Conservation (phyloP, 768 basidiomycete genomes). For the Xerocomellus intermedius region DNA sequence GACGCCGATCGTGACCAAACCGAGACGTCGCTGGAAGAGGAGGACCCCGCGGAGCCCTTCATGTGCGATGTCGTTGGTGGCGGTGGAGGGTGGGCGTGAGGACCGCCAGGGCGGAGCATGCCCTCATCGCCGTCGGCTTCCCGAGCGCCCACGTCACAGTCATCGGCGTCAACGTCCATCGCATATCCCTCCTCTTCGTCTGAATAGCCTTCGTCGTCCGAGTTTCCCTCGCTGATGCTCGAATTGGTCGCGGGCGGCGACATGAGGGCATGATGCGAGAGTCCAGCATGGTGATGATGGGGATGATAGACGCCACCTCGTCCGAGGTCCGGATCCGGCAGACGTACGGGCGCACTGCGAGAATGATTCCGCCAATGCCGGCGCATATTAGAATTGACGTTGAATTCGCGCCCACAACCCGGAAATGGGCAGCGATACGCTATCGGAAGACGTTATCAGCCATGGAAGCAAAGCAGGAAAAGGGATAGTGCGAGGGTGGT, state of each 20-base stretch:
- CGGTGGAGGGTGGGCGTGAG: slow-evolving; percentile 1
- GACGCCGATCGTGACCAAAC: slow-evolving; percentile 28
- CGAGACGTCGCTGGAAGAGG: slow-evolving; percentile 23
- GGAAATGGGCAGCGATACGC: slow-evolving; percentile 76
- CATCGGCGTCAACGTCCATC: slow-evolving; percentile 27
- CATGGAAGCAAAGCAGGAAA: slow-evolving; percentile 6
- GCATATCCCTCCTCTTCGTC: slow-evolving; percentile 26
- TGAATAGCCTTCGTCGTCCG: slow-evolving; percentile 27
- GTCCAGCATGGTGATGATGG: slow-evolving; percentile 7
- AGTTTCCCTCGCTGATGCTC: slow-evolving; percentile 28
- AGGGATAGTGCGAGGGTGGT: slow-evolving; percentile 9
- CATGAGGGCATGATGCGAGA: slow-evolving; percentile 22
- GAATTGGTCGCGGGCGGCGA: slow-evolving; percentile 32
- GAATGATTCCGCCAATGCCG: slow-evolving; percentile 73
- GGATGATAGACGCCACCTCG: slow-evolving; percentile 14
- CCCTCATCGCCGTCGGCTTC: slow-evolving; percentile 9
- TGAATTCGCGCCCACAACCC: slow-evolving; percentile 73
- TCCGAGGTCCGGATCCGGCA: slow-evolving; percentile 21
- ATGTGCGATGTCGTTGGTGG: neutral
- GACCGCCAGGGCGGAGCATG: slow-evolving; percentile 5
- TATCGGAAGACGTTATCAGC: slow-evolving; percentile 29
- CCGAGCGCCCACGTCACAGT: neutral
- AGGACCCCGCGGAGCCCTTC: slow-evolving; percentile 23
- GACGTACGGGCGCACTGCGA: slow-evolving; percentile 21
- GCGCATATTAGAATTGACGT: slow-evolving; percentile 85